phyloP scores from a whole-genome alignment of 345 rosid species.

The Combretum micranthum region DNA sequence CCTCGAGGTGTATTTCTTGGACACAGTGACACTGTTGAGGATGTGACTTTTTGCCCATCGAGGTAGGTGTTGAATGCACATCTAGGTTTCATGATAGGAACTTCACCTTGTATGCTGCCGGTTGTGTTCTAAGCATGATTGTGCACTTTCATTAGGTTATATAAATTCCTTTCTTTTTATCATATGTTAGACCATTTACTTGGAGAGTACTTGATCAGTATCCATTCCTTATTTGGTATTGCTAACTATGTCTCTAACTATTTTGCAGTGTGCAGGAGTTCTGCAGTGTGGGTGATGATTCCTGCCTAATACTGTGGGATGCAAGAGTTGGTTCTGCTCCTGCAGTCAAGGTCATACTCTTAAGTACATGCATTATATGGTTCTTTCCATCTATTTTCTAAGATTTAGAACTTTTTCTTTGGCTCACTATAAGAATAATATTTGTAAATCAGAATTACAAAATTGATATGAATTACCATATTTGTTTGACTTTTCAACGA shows the following conservation, averaged over 20 bases:
- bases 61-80: conserved; percentile 23
- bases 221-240: not conserved
- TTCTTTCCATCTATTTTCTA: not conserved
- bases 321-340: conserved; percentile 49
- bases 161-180: too few species aligned
- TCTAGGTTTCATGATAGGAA: not conserved
- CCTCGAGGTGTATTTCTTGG: conserved; percentile 54
- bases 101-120: not conserved
- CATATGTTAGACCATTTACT: too few species aligned
- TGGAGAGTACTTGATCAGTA: not conserved
- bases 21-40: conserved; percentile 60
- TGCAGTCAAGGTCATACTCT: conserved; percentile 39
- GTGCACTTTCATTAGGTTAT: too few species aligned
- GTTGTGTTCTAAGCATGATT: too few species aligned
- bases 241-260: conserved; percentile 10
- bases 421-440: not conserved
- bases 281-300: conserved; percentile 73
- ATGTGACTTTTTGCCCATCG: conserved; percentile 59
- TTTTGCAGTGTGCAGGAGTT: conserved; percentile 42
- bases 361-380: not conserved
- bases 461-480: too few species aligned
- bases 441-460: too few species aligned
- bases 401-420: not conserved
- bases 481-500: too few species aligned
- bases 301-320: conserved; percentile 69